Evolutionary conservation across 1,284 basidiomycete genomes (phyloP), one percentile per base, ranked within the genome.

Genomic region (Leccinum pachyderme): DNA sequence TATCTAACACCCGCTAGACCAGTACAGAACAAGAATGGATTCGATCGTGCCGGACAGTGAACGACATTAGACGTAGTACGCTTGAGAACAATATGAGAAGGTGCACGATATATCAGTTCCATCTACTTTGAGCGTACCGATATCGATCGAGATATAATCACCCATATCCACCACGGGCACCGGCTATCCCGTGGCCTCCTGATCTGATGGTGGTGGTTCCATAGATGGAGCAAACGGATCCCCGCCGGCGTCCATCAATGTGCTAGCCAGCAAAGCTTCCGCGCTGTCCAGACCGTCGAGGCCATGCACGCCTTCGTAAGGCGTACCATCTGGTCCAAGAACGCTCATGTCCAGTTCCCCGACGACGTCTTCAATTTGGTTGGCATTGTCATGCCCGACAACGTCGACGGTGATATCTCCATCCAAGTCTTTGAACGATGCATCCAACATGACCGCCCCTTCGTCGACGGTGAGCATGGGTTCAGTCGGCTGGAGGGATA

Each of bases 251-350:
- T 84, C 83, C 77, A 90, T 81, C 53, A 86, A 66, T n/a, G 79
- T 67, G 0, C 81, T 83, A 13, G 81, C 85, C 39, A 88, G 70
- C 29, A 89, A 62, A 9, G 71, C 73, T 63, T 86, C 82, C 33
- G 70, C 68, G 3, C 56, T 58, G 35, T 79, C 73, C 61, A 90
- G 65, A 64, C 87, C 84, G 12, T 77, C 75, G 50, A 89, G 67
- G 58, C 82, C 79, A 54, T 79, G 77, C 28, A 78, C 72, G 13
- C 63, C 72, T 61, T 86, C 86, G 47, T 84, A 78, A 15, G 76
- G 72, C 52, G 84, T 72, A 5, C 81, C 84, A 64, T 87, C 86
- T 3, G 86, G 82, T 9, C 81, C 87, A 33, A 90, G 76, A 28
- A 72, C 73, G 25, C 81, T 74, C 67, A 89, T 82, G 58, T 87